A percentile compares a stretch with the other conserved stretches of the same genome.
These are phyloP conservation scores for Lindgomyces ingoldianus DNA, from an alignment of 495 filamentous ascomycete species.

Conservation along the genomic window DNA sequence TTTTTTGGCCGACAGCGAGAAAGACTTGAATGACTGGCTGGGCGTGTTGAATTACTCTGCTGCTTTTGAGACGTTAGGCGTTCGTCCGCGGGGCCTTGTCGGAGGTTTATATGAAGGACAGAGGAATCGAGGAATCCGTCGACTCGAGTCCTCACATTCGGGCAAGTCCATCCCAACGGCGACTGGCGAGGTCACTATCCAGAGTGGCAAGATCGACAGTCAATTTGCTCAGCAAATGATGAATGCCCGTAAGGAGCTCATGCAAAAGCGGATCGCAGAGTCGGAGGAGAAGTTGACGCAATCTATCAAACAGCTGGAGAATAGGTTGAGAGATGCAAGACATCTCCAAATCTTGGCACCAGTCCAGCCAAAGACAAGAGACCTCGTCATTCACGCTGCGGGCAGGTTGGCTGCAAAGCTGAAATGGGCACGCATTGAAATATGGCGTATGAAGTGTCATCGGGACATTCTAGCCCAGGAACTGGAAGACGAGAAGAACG, in stretches of 20 bases:
- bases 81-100: constrained; percentile 83
- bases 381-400: constrained; percentile 80
- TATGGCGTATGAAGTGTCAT: constrained; percentile 89
- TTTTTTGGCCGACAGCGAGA: constrained; percentile 83
- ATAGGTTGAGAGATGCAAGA: constrained; percentile 83
- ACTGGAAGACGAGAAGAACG: constrained; percentile 69
- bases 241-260: constrained; percentile 74
- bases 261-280: constrained; percentile 79
- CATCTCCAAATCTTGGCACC: constrained; percentile 88
- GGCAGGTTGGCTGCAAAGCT: constrained; percentile 84
- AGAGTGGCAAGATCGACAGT: constrained; percentile 68
- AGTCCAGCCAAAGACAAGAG: constrained; percentile 80
- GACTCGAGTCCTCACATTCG: constrained; percentile 57
- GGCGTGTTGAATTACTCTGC: constrained; percentile 95
- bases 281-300: constrained; percentile 75
- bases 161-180: constrained; percentile 63
- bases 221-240: constrained; percentile 83
- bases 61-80: constrained; percentile 88
- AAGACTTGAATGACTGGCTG: constrained; percentile 96
- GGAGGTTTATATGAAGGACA: constrained; percentile 85
- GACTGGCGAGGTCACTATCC: constrained; percentile 67
- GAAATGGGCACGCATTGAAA: constrained; percentile 90
- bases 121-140: constrained; percentile 68
- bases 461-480: constrained; percentile 83
- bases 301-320: constrained; percentile 75